phyloP scores from a whole-genome alignment of 441 rosid species.

The Brassica hybrid region DNA sequence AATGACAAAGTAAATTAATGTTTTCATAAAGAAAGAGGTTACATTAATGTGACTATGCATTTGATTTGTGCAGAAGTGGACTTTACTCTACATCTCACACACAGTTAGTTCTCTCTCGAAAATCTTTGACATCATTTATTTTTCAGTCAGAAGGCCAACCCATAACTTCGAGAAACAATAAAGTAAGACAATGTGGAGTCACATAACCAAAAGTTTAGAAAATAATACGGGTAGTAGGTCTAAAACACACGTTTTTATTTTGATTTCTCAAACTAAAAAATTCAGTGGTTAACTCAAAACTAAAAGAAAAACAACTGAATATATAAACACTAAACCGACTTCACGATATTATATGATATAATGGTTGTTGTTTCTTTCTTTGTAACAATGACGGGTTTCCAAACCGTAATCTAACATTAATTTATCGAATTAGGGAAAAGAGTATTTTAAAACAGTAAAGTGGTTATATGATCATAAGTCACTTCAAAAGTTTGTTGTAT shows the following conservation, averaged over 20 bases:
- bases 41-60: conserved; percentile 34
- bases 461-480: neutral
- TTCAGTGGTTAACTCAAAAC: neutral
- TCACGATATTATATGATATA: neutral
- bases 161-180: neutral
- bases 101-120: conserved; percentile 7
- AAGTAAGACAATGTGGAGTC: neutral
- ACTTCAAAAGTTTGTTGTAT: neutral
- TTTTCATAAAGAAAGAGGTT: conserved; percentile 13
- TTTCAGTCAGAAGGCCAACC: conserved; percentile 14
- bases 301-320: neutral
- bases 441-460: neutral
- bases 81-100: conserved; percentile 28
- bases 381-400: neutral
- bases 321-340: neutral
- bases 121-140: conserved; percentile 28
- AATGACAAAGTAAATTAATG: conserved; percentile 35
- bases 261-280: neutral
- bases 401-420: neutral
- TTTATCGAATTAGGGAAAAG: neutral
- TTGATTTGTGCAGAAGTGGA: conserved; percentile 36
- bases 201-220: neutral
- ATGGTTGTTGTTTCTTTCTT: neutral
- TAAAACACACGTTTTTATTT: neutral
- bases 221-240: neutral